A percentile compares a stretch with the other conserved stretches of the same genome.
phyloP scores from a whole-genome alignment of 2,329 filamentous ascomycete genomes.

The Coniochaeta sp. region DNA sequence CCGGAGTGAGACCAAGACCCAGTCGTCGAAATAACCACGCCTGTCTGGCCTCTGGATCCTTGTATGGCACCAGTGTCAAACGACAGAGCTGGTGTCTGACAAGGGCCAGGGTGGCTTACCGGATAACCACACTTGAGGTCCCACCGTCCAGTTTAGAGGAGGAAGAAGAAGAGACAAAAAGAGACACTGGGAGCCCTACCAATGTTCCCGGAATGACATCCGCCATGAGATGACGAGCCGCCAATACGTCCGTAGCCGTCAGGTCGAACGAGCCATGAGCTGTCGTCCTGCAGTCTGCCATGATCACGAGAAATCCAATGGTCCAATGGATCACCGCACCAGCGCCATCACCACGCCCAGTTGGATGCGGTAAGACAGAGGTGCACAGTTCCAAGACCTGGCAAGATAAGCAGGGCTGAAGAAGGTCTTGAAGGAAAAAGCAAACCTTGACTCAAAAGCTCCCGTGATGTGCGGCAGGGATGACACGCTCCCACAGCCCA shows the following conservation, averaged over 20 bases:
- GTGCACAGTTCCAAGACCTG: background rate
- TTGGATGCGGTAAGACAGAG: background rate
- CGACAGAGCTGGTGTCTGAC: background rate
- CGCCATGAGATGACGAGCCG: background rate
- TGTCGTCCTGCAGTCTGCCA: background rate
- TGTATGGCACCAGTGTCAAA: background rate
- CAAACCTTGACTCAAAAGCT: background rate
- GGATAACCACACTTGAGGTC: background rate
- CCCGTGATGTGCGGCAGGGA: background rate
- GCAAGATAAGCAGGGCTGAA: background rate
- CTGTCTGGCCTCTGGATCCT: background rate
- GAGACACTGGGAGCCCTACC: background rate
- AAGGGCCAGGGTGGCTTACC: background rate
- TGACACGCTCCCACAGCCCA: background rate
- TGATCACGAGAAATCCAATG: background rate
- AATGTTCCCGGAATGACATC: background rate
- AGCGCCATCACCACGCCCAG: background rate
- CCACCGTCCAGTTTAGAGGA: background rate
- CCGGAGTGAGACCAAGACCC: constrained; percentile 3
- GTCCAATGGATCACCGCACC: background rate
- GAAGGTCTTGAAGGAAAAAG: background rate
- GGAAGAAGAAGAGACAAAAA: background rate
- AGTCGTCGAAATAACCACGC: background rate
- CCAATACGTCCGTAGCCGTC: background rate
- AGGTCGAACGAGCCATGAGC: background rate